These are phyloP conservation scores for Heliocybe sulcata DNA, from an alignment of 1,284 basidiomycete species.

Conservation along the genomic window DNA sequence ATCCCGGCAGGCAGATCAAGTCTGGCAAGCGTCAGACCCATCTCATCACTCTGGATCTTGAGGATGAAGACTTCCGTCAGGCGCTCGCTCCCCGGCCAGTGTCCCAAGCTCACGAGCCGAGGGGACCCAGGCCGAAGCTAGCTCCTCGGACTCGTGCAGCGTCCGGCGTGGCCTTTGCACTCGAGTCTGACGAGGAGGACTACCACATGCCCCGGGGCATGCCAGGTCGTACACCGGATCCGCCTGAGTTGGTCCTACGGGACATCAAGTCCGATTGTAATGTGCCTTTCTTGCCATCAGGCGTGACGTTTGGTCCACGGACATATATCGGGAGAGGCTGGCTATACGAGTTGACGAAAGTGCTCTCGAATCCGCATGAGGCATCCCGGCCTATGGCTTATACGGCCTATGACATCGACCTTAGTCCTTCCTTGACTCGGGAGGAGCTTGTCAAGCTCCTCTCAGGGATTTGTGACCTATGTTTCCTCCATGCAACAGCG, in stretches of 20 bases:
- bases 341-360: conserved; percentile 33
- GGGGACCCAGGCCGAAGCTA: neutral
- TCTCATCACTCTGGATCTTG: neutral
- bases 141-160: neutral
- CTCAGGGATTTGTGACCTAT: neutral
- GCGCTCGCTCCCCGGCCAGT: neutral
- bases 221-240: neutral
- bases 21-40: neutral
- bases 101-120: neutral
- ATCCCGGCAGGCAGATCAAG: neutral
- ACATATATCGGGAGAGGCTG: conserved; percentile 52
- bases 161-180: neutral
- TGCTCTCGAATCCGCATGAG: neutral
- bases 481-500: neutral
- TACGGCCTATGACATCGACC: neutral
- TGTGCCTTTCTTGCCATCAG: conserved; percentile 39
- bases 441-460: neutral
- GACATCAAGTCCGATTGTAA: conserved; percentile 9
- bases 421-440: neutral
- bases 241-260: neutral
- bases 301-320: conserved; percentile 36
- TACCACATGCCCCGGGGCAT: neutral
- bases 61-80: neutral
- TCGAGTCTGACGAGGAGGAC: neutral
- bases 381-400: neutral